These are phyloP conservation scores for Isoetes engelmannii DNA, from an alignment of 83 land plant species.

Conservation along the genomic window DNA sequence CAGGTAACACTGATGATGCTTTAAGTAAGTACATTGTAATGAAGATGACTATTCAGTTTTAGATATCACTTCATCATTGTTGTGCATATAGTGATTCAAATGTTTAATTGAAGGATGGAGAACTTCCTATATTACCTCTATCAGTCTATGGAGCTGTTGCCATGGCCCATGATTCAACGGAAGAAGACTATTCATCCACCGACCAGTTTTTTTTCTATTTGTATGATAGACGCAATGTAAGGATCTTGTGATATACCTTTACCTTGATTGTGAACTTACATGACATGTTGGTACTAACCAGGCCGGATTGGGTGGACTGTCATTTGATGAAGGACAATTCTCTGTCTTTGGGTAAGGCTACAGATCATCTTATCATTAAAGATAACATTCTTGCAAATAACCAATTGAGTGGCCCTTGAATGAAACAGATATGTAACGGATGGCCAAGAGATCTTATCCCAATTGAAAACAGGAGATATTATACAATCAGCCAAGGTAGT, in stretches of 20 bases:
- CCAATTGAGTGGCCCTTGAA: neutral
- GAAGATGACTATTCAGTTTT: neutral
- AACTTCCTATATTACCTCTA: slow-evolving; percentile 85
- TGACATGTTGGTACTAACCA: slow-evolving; percentile 26
- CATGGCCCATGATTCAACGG: slow-evolving; percentile 75
- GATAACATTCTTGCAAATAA: no score
- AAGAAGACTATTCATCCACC: slow-evolving; percentile 83
- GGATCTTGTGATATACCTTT: slow-evolving; percentile 8
- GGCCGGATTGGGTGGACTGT: slow-evolving; percentile 90
- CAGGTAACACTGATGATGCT: slow-evolving; percentile 47
- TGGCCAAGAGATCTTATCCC: slow-evolving; percentile 74
- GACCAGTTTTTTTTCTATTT: slow-evolving; percentile 89
- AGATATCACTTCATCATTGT: neutral
- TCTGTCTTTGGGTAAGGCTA: slow-evolving; percentile 81
- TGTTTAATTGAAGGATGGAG: slow-evolving; percentile 94
- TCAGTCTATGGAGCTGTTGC: slow-evolving; percentile 98
- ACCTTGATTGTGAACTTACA: no score
- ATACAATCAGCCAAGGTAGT: slow-evolving; percentile 68
- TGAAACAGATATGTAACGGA: slow-evolving; percentile 56
- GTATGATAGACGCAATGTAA: slow-evolving; percentile 79
- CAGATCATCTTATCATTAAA: slow-evolving; percentile 3
- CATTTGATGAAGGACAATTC: slow-evolving; percentile 97
- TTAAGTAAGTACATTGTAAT: neutral
- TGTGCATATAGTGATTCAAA: no score
- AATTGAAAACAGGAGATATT: slow-evolving; percentile 76